Conservation (phyloP, 2,329 filamentous ascomycete genomes). For the Ophiostoma fasciatum region DNA sequence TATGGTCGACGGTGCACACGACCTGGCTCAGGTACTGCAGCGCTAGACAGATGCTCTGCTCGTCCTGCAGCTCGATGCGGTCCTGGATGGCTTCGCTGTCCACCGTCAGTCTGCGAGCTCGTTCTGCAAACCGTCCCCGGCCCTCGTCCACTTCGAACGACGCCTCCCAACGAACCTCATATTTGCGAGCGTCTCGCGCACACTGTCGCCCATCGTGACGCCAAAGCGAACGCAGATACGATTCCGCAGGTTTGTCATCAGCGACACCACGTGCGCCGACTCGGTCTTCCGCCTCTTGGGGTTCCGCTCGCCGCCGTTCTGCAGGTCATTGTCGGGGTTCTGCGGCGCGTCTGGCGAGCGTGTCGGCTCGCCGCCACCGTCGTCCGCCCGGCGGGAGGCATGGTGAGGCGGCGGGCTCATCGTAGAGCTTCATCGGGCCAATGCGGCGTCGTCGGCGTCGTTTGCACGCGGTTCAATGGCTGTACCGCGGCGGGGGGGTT, state of each 20-base stretch:
- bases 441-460: neutral
- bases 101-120: no score
- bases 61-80: neutral
- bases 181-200: slow-evolving; percentile 1
- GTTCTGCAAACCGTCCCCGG: no score
- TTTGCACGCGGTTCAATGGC: no score
- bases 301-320: slow-evolving; percentile 4
- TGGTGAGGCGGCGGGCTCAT: slow-evolving; percentile 6
- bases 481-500: neutral
- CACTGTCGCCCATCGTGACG: slow-evolving; percentile 1
- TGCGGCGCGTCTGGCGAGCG: slow-evolving; percentile 1
- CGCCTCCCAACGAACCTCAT: no score
- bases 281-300: slow-evolving; percentile 9
- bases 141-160: no score
- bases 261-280: neutral
- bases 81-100: slow-evolving; percentile 1
- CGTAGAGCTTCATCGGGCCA: slow-evolving; percentile 4
- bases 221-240: slow-evolving; percentile 4
- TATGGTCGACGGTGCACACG: slow-evolving; percentile 5
- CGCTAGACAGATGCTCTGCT: neutral
- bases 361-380: slow-evolving; percentile 2
- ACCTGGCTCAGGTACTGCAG: slow-evolving; percentile 6
- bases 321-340: slow-evolving; percentile 4
- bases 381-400: slow-evolving; percentile 2
- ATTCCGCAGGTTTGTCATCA: neutral